Conservation (phyloP, 257 asterid species). For the Striga asiatica region DNA sequence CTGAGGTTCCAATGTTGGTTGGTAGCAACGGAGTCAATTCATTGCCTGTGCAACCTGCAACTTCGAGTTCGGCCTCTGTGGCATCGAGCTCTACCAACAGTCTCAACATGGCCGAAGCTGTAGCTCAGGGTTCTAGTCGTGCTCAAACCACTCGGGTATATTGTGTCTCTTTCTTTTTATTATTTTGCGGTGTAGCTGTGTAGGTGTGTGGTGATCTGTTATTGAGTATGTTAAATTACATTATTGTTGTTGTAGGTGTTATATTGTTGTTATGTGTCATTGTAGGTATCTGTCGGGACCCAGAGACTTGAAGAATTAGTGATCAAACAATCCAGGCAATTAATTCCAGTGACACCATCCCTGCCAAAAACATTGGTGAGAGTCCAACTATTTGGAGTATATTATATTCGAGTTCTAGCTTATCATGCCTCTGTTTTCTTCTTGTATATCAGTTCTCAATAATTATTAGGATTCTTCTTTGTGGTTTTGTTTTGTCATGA, state of each 20-base stretch:
- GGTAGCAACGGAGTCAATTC: slow-evolving; percentile 31
- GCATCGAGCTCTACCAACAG: slow-evolving; percentile 28
- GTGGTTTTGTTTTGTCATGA: neutral
- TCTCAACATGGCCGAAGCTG: slow-evolving; percentile 79
- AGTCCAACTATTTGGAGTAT: slow-evolving; percentile 2
- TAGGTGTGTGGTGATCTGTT: neutral
- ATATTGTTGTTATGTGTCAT: slow-evolving; percentile 5
- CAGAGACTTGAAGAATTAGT: slow-evolving; percentile 88
- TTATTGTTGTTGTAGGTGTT: neutral
- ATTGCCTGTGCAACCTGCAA: no score
- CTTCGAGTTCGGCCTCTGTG: slow-evolving; percentile 25
- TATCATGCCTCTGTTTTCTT: neutral
- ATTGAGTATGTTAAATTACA: slow-evolving; percentile 7
- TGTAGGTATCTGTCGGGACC: slow-evolving; percentile 49
- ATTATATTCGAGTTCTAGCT: neutral
- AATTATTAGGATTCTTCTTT: neutral
- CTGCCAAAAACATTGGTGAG: slow-evolving; percentile 68
- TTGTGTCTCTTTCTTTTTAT: neutral
- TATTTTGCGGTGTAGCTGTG: no score
- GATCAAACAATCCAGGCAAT: slow-evolving; percentile 74
- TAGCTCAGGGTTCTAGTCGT: slow-evolving; percentile 62
- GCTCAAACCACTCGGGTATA: slow-evolving; percentile 50
- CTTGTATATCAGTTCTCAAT: slow-evolving; percentile 3
- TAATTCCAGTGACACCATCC: slow-evolving; percentile 76
- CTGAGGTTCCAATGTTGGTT: slow-evolving; percentile 44